Percentiles rank a stretch among this genome's conserved stretches.
phyloP scores from a whole-genome alignment of 2,329 filamentous ascomycete species.

The Pseudogymnoascus sp. region DNA sequence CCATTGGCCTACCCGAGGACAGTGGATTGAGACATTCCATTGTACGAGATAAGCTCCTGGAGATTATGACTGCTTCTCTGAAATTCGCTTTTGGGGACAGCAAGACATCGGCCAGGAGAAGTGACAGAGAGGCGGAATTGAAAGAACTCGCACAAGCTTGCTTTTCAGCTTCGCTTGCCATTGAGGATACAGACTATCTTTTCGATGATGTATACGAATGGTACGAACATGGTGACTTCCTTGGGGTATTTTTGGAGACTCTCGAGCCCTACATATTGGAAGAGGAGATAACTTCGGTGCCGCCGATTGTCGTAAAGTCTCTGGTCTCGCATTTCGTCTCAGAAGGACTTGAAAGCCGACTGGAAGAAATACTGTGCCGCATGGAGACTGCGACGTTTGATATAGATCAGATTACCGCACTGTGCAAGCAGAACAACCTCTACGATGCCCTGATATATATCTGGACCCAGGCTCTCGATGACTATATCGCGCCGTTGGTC shows the following conservation, averaged over 20 bases:
- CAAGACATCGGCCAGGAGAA: conserved; percentile 40
- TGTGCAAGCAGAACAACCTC: conserved; percentile 85
- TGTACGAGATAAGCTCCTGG: conserved; percentile 79
- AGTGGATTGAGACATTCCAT: conserved; percentile 64
- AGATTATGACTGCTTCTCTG: conserved; percentile 87
- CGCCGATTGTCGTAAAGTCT: conserved; percentile 76
- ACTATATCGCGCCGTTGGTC: conserved; percentile 84
- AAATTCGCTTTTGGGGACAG: conserved; percentile 75
- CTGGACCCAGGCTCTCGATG: conserved; percentile 83
- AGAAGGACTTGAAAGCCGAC: conserved; percentile 62
- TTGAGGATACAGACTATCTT: conserved; percentile 71
- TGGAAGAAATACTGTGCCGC: conserved; percentile 92
- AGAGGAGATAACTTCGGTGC: conserved; percentile 62
- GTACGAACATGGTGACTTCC: conserved; percentile 68
- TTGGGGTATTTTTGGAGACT: conserved; percentile 75
- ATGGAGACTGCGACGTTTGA: conserved; percentile 87
- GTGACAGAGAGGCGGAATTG: conserved; percentile 44
- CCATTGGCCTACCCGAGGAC: conserved; percentile 86
- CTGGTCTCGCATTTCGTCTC: conserved; percentile 74
- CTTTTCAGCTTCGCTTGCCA: conserved; percentile 71
- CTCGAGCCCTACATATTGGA: conserved; percentile 84
- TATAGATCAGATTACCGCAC: conserved; percentile 79
- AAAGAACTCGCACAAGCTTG: conserved; percentile 74
- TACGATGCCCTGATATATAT: conserved; percentile 96
- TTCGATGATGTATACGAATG: conserved; percentile 87